Percentiles rank a stretch among this genome's conserved stretches.
Evolutionary conservation across 352 stramenopile species (phyloP).

Genomic region (Phytopythium montanum): DNA sequence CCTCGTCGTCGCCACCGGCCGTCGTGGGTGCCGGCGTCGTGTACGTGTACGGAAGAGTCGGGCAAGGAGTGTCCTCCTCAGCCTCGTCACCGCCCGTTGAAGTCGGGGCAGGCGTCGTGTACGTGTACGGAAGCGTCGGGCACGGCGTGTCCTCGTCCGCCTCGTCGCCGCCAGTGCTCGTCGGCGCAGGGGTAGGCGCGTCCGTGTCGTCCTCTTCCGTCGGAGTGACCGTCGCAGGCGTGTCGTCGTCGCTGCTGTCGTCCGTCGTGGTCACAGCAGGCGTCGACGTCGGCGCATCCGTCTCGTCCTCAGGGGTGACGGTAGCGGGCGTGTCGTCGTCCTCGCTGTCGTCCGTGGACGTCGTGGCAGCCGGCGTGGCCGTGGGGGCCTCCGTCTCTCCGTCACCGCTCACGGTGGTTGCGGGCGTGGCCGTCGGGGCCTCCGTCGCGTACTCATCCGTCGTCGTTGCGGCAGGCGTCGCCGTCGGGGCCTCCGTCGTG

Average conservation of each 20-base stretch:
- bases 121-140: constrained; percentile 17
- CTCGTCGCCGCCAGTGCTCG: constrained; percentile 3
- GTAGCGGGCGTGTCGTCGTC: constrained; percentile 1
- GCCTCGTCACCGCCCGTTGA: constrained; percentile 1
- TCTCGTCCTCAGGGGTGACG: background rate
- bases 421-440: constrained; percentile 7
- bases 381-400: constrained; percentile 9
- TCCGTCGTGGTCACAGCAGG: constrained; percentile 8
- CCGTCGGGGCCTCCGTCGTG: constrained; percentile 5
- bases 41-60: constrained; percentile 11
- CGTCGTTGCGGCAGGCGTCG: constrained; percentile 4
- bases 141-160: constrained; percentile 18
- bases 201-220: constrained; percentile 2
- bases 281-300: constrained; percentile 7
- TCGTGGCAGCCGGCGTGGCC: constrained; percentile 10
- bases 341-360: background rate
- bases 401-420: background rate
- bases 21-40: background rate
- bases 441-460: constrained; percentile 12
- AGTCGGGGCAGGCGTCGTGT: constrained; percentile 11
- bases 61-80: constrained; percentile 10
- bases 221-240: background rate
- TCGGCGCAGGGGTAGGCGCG: constrained; percentile 4
- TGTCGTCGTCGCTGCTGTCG: constrained; percentile 3
- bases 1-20: background rate